phyloP scores from a whole-genome alignment of 768 basidiomycete species.

The Myochromella boudieri region DNA sequence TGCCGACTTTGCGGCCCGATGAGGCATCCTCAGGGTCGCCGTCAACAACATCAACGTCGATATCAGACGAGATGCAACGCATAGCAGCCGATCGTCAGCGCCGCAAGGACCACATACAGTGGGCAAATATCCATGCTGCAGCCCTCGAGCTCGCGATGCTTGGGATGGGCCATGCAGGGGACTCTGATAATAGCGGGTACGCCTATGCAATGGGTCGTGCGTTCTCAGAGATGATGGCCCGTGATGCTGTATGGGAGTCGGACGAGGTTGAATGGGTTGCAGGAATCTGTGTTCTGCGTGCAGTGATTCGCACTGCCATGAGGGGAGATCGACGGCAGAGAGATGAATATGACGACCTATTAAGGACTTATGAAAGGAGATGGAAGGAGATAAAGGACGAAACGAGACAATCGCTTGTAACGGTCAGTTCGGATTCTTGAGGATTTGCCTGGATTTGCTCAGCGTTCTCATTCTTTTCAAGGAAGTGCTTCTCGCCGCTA shows the following conservation, averaged over 20 bases:
- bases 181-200: slow-evolving; percentile 42
- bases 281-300: slow-evolving; percentile 56
- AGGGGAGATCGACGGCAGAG: slow-evolving; percentile 46
- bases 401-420: slow-evolving; percentile 59
- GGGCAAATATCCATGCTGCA: slow-evolving; percentile 66
- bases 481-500: slow-evolving; percentile 52
- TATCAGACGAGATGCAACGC: slow-evolving; percentile 58
- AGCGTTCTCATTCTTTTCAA: slow-evolving; percentile 18
- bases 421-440: slow-evolving; percentile 43
- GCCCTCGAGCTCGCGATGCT: slow-evolving; percentile 61
- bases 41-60: slow-evolving; percentile 21
- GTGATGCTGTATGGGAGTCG: slow-evolving; percentile 66
- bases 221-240: slow-evolving; percentile 59
- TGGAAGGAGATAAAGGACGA: slow-evolving; percentile 76
- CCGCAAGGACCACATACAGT: slow-evolving; percentile 63
- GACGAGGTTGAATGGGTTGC: slow-evolving; percentile 73
- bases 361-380: slow-evolving; percentile 58
- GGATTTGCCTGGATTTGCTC: background rate
- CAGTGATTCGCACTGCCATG: slow-evolving; percentile 55
- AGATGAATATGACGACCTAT: slow-evolving; percentile 53
- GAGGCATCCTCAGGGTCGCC: slow-evolving; percentile 13
- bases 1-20: slow-evolving; percentile 24
- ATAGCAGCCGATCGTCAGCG: slow-evolving; percentile 60
- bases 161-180: slow-evolving; percentile 37
- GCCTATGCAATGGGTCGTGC: slow-evolving; percentile 42